phyloP scores from a whole-genome alignment of 306 rosid species.

The Pyrus pyrifolia region DNA sequence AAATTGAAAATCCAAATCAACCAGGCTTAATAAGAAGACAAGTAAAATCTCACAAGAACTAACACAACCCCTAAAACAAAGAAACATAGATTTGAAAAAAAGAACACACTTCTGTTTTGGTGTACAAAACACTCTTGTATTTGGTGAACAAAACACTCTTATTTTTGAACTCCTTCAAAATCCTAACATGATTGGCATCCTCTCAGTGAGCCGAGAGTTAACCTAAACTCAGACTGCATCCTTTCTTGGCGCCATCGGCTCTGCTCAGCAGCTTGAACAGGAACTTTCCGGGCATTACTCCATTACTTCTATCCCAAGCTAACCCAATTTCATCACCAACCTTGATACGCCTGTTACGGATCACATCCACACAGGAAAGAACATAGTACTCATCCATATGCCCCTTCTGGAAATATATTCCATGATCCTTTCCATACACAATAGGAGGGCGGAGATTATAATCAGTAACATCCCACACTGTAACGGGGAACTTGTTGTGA shows the following conservation, averaged over 20 bases:
- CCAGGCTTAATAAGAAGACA: too few species aligned
- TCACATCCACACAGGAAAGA: neutral
- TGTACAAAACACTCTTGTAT: too few species aligned
- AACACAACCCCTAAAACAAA: neutral
- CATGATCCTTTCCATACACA: too few species aligned
- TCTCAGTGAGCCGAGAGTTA: neutral
- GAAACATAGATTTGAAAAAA: too few species aligned
- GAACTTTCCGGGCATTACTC: neutral
- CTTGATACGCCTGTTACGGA: neutral
- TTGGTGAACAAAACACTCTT: too few species aligned
- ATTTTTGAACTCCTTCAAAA: too few species aligned
- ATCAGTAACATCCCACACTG: neutral
- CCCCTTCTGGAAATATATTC: neutral
- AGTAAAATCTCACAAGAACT: neutral
- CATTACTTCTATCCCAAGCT: neutral
- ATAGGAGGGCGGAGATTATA: neutral
- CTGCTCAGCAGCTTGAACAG: neutral
- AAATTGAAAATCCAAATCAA: too few species aligned
- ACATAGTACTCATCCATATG: neutral
- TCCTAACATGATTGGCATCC: too few species aligned
- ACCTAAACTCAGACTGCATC: neutral
- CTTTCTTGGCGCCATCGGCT: neutral
- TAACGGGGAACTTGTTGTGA: neutral
- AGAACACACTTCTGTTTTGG: too few species aligned
- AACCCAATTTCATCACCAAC: neutral